A percentile compares a stretch with the other conserved stretches of the same genome.
These are phyloP conservation scores for Lepidium sativum DNA, from an alignment of 345 rosid species.

Conservation along the genomic window DNA sequence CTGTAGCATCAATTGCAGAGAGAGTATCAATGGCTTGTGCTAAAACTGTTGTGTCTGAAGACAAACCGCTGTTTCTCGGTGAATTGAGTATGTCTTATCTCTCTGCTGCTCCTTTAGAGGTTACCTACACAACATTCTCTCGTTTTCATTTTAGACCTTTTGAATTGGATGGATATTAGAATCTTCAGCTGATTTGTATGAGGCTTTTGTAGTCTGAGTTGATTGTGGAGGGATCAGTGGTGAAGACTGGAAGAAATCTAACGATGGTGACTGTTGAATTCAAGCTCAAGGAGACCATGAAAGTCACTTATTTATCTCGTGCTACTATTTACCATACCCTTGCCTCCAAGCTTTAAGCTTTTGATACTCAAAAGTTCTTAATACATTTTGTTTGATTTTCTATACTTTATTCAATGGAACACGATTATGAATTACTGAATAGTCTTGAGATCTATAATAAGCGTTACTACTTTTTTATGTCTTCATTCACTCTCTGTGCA, in stretches of 20 bases:
- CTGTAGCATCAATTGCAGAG: slow-evolving; percentile 57
- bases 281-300: slow-evolving; percentile 42
- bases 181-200: not conserved
- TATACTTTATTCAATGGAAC: not conserved
- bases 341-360: slow-evolving; percentile 45
- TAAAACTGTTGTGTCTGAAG: slow-evolving; percentile 47
- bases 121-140: not conserved
- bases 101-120: slow-evolving; percentile 38
- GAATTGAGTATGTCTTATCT: slow-evolving; percentile 65
- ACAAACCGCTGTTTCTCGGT: slow-evolving; percentile 51
- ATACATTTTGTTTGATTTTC: slow-evolving; percentile 26
- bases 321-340: slow-evolving; percentile 58
- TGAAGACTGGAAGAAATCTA: slow-evolving; percentile 69
- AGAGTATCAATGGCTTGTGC: slow-evolving; percentile 59
- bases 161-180: not conserved
- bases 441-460: not conserved
- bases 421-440: not conserved
- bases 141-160: not conserved
- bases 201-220: slow-evolving; percentile 36
- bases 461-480: not conserved
- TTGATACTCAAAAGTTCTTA: not conserved
- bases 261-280: slow-evolving; percentile 48
- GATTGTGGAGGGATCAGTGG: slow-evolving; percentile 47
- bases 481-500: not conserved
- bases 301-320: slow-evolving; percentile 41